Conservation (phyloP, 179 eudicot genomes). For the Silene coronaria region DNA sequence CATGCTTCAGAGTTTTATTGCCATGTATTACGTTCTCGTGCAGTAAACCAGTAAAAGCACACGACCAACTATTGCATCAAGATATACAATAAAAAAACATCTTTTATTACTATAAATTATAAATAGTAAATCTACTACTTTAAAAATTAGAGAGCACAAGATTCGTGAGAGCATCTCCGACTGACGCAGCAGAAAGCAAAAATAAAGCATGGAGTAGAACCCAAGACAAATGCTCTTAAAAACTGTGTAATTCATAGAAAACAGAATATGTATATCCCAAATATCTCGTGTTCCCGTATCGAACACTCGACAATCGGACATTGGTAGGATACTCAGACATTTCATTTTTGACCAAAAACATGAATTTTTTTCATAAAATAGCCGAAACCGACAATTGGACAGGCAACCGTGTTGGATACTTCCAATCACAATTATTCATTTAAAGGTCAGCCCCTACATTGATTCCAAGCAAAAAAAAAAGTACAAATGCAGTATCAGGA, state of each 20-base stretch:
- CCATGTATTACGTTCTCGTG: background rate
- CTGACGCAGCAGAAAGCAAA: background rate
- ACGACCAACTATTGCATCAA: background rate
- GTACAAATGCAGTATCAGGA: background rate
- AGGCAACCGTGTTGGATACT: no score
- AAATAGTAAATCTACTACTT: background rate
- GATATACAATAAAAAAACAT: background rate
- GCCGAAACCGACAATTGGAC: no score
- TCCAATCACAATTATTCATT: background rate
- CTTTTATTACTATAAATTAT: background rate
- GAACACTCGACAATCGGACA: no score
- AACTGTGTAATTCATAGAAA: background rate
- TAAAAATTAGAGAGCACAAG: background rate
- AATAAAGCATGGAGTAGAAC: background rate
- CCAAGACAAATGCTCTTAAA: background rate
- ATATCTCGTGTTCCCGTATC: no score
- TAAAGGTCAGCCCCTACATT: background rate
- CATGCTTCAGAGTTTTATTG: background rate
- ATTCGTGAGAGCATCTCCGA: no score
- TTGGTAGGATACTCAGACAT: no score
- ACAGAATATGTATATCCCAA: background rate
- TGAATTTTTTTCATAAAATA: no score
- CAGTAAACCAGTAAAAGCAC: background rate
- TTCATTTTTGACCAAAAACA: no score
- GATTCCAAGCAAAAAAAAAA: background rate